A percentile compares a stretch with the other conserved stretches of the same genome.
Evolutionary conservation across 148 eudicot genomes (phyloP).

Genomic region (Cornus kousa): DNA sequence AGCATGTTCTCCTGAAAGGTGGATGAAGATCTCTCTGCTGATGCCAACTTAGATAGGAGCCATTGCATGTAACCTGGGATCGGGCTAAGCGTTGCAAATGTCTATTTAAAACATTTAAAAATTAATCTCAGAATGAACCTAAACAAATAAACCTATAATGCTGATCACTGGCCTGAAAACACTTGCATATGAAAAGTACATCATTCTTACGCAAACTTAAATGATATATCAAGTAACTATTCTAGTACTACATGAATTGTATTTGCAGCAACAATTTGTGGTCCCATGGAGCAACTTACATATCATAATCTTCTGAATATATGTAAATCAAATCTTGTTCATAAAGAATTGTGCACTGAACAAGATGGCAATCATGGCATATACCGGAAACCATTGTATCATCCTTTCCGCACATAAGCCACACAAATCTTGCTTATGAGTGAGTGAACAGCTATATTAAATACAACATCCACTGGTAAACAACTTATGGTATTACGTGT

Average conservation of each 20-base stretch:
- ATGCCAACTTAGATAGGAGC: slow-evolving; percentile 87
- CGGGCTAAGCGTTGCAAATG: slow-evolving; percentile 94
- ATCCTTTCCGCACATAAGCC: no score
- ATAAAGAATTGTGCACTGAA: no score
- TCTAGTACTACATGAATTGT: no score
- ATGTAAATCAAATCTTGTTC: no score
- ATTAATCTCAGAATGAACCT: background rate
- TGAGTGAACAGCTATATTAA: background rate
- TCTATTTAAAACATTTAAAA: slow-evolving; percentile 32
- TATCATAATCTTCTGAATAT: no score
- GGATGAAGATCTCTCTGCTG: slow-evolving; percentile 51
- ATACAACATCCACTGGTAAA: background rate
- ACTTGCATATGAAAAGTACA: background rate
- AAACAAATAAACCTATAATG: background rate
- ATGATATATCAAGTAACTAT: no score
- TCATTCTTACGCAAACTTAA: background rate
- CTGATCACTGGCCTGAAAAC: background rate
- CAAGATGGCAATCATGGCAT: no score
- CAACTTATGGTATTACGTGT: background rate
- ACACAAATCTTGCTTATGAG: background rate
- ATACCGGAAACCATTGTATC: no score
- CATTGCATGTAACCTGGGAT: slow-evolving; percentile 92
- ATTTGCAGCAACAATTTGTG: no score
- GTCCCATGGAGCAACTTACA: no score
- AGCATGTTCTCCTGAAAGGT: slow-evolving; percentile 71